Evolutionary conservation across 2,329 filamentous ascomycete genomes (phyloP).

Genomic region (Didymella keratinophila): DNA sequence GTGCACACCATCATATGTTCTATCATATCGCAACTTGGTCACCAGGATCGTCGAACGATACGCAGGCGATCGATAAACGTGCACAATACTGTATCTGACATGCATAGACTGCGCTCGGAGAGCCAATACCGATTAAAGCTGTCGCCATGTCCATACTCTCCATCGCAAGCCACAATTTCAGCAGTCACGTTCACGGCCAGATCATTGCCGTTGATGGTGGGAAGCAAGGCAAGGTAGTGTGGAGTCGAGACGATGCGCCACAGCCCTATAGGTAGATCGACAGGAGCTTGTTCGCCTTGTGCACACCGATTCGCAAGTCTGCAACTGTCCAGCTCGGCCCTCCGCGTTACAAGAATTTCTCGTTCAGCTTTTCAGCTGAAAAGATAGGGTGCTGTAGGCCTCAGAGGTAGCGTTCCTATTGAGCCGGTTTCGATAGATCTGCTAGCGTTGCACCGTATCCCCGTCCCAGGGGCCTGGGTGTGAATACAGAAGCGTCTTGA

Average conservation of each 20-base stretch:
- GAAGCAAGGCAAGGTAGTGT: conserved; percentile 56
- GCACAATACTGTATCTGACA: conserved; percentile 8
- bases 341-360: not conserved
- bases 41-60: not conserved
- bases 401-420: not conserved
- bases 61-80: not conserved
- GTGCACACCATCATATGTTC: not conserved
- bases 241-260: conserved; percentile 45
- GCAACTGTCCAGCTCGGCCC: not conserved
- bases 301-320: not conserved
- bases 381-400: not conserved
- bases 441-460: not conserved
- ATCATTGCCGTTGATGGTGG: conserved; percentile 57
- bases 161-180: conserved; percentile 57
- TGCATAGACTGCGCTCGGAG: conserved; percentile 46
- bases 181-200: conserved; percentile 56
- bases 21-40: no score
- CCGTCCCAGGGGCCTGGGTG: conserved; percentile 7
- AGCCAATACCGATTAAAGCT: conserved; percentile 50
- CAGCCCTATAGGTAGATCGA: conserved; percentile 11
- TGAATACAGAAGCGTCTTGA: not conserved
- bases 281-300: not conserved
- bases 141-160: conserved; percentile 57
- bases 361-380: not conserved
- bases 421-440: conserved; percentile 5